phyloP scores from a whole-genome alignment of 352 stramenopile species.

The Thalassiosira mediterranea region DNA sequence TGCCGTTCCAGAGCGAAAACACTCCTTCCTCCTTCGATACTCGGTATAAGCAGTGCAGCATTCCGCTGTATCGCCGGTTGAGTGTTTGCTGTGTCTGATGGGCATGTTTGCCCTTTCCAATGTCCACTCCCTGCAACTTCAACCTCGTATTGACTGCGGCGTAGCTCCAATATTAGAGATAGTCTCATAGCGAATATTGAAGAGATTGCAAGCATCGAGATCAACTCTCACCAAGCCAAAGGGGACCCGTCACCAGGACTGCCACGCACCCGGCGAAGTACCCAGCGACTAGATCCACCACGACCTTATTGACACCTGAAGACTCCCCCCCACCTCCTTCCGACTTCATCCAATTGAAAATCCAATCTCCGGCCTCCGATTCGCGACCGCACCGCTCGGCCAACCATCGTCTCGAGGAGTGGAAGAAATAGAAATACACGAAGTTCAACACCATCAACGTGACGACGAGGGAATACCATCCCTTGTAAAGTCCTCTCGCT shows the following conservation, averaged over 20 bases:
- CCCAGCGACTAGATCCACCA: slow-evolving; percentile 27
- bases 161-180: background rate
- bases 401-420: slow-evolving; percentile 11
- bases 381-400: background rate
- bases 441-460: slow-evolving; percentile 37
- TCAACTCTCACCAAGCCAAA: slow-evolving; percentile 25
- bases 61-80: slow-evolving; percentile 23
- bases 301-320: slow-evolving; percentile 13
- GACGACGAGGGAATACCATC: slow-evolving; percentile 31
- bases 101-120: slow-evolving; percentile 8
- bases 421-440: slow-evolving; percentile 43
- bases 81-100: background rate
- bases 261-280: slow-evolving; percentile 41
- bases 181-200: too few species aligned
- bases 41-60: slow-evolving; percentile 20
- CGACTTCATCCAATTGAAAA: background rate
- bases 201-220: too few species aligned
- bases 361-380: background rate
- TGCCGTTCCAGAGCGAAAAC: slow-evolving; percentile 31
- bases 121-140: slow-evolving; percentile 34
- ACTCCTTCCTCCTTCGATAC: slow-evolving; percentile 37
- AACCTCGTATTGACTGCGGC: slow-evolving; percentile 39
- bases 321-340: background rate
- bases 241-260: slow-evolving; percentile 36
- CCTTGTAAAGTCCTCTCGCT: slow-evolving; percentile 10